Evolutionary conservation across 331 rosid genomes (phyloP).

Genomic region (Quercus tomentella): DNA sequence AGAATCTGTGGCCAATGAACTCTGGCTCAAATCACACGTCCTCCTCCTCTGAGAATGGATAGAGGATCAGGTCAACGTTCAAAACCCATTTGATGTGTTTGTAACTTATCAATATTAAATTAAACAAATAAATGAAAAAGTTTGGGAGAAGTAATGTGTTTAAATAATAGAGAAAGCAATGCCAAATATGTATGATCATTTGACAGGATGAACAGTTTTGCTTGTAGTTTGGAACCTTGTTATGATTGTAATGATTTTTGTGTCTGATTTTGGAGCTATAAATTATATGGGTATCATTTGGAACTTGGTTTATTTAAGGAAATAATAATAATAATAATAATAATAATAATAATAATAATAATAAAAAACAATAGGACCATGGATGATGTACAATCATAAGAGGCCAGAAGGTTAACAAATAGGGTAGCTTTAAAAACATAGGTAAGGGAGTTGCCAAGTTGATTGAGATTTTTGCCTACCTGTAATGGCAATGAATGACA

Average conservation of each 20-base stretch:
- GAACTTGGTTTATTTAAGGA: not conserved
- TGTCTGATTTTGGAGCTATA: not conserved
- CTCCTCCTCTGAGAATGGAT: too few species aligned
- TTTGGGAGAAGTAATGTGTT: not conserved
- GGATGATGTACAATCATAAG: not conserved
- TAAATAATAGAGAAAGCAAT: not conserved
- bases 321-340: too few species aligned
- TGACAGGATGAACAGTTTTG: not conserved
- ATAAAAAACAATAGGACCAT: not conserved
- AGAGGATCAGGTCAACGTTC: too few species aligned
- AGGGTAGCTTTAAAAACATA: too few species aligned
- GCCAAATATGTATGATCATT: not conserved
- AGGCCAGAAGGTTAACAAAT: too few species aligned
- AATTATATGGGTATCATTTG: not conserved
- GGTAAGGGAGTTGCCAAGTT: too few species aligned
- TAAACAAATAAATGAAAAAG: not conserved
- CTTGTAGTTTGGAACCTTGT: not conserved
- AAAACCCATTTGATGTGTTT: too few species aligned
- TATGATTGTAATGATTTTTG: not conserved
- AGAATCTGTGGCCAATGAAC: not conserved
- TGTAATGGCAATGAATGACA: too few species aligned
- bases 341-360: too few species aligned
- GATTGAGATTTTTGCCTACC: too few species aligned
- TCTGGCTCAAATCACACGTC: too few species aligned
- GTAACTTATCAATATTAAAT: too few species aligned